Conservation (phyloP, 331 rosid genomes). For the Quercus lobata region DNA sequence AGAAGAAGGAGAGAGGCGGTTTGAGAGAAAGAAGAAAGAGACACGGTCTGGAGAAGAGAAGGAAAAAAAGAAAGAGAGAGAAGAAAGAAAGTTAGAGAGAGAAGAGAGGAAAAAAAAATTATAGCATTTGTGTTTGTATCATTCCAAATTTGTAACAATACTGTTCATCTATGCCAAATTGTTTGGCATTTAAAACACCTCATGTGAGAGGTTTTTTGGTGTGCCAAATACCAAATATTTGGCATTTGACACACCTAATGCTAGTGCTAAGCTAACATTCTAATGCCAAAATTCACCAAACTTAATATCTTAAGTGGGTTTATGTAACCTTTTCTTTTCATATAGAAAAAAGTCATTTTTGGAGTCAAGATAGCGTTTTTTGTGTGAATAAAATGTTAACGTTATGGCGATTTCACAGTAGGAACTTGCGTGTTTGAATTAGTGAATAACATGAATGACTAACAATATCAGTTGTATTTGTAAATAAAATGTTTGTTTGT, state of each 20-base stretch:
- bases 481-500: background rate
- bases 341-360: background rate
- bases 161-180: no score
- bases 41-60: no score
- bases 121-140: no score
- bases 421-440: background rate
- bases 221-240: no score
- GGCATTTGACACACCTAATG: no score
- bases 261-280: background rate
- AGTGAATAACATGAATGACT: background rate
- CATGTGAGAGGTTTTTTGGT: no score
- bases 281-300: background rate
- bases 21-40: no score
- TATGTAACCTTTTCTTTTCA: background rate
- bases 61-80: no score
- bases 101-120: no score
- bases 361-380: background rate
- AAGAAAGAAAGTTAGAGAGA: no score
- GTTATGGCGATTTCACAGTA: background rate
- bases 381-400: background rate
- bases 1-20: rapidly evolving
- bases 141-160: no score
- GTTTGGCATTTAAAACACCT: no score
- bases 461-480: background rate
- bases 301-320: background rate